Conservation (phyloP, 345 rosid genomes). For the Bruguiera parviflora region DNA sequence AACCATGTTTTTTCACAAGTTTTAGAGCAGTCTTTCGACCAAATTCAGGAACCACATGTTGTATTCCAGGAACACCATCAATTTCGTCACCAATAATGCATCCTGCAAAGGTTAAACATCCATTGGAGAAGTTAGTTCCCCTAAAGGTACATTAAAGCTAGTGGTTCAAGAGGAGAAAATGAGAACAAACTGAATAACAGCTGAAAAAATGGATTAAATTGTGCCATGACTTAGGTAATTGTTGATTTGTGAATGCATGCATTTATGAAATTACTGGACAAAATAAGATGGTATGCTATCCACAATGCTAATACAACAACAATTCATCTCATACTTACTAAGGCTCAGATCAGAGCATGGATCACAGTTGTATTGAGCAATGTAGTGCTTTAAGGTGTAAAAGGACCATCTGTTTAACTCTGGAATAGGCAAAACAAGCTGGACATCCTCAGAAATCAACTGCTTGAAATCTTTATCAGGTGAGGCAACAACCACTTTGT, state of each 20-base stretch:
- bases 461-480: constrained; percentile 99
- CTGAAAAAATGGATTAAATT: neutral
- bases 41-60: constrained; percentile 75
- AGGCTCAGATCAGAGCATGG: constrained; percentile 83
- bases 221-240: no score
- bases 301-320: constrained; percentile 6
- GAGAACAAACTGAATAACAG: neutral
- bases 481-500: constrained; percentile 72
- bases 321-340: constrained; percentile 42
- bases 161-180: neutral
- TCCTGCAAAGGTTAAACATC: constrained; percentile 38
- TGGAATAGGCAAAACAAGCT: constrained; percentile 71
- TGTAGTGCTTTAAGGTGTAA: constrained; percentile 74
- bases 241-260: neutral
- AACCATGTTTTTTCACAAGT: constrained; percentile 79
- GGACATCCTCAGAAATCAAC: constrained; percentile 85
- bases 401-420: constrained; percentile 86
- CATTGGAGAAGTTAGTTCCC: neutral
- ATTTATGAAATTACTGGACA: neutral
- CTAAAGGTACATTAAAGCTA: neutral
- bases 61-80: constrained; percentile 91
- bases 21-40: constrained; percentile 81
- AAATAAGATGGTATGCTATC: neutral
- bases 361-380: constrained; percentile 76
- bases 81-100: constrained; percentile 87